Base-by-base conservation (phyloP, 768 basidiomycete genomes). In the Boletus subparvulus region DNA sequence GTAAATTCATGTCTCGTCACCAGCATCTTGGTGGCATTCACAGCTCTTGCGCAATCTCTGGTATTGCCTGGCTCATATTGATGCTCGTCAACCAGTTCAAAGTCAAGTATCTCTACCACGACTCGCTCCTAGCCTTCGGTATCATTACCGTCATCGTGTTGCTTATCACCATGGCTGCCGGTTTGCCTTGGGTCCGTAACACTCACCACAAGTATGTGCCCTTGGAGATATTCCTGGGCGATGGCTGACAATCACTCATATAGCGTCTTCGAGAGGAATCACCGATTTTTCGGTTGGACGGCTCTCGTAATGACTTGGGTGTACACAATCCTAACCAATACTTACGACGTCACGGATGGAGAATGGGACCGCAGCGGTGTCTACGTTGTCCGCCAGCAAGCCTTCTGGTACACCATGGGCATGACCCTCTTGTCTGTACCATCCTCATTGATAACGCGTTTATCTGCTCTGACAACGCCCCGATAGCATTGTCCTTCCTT, bases 11-110 rank as follows among this genome's bases (percentile, higher is more conserved):
- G n/a, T 41, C 33, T 52, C 50, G 50, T 35, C 48, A 52, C 33
- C 68, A 85, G 80, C 90, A 92, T 71, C 81, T 92, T 32, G 90
- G 89, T 14, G 89, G 89, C 17, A 88, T 90, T 61, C 89, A 92
- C 65, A 84, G 83, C 47, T 88, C 87, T 21, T 91, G 88, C 63
- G 87, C 87, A 1, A 65, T 83, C 32, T 87, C 88, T 19, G 87
- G 85, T 56, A 79, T 86, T 32, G 74, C 80, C 3, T 91, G 89
- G 89, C 75, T 90, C 45, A 67, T 88, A 46, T 80, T 81, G 61
- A 85, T 83, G 68, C 74, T 89, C 48, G 76, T 83, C 55, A 77
- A 78, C 53, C 83, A 82, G 47, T 86, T 81, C 72, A 75, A 73
- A 37, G 65, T 77, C 49, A 78, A 77, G 55, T 68, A 78, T 51